A percentile compares a stretch with the other conserved stretches of the same genome.
Conservation (phyloP, 805 yeast genomes). For the Lachancea fermentati region DNA sequence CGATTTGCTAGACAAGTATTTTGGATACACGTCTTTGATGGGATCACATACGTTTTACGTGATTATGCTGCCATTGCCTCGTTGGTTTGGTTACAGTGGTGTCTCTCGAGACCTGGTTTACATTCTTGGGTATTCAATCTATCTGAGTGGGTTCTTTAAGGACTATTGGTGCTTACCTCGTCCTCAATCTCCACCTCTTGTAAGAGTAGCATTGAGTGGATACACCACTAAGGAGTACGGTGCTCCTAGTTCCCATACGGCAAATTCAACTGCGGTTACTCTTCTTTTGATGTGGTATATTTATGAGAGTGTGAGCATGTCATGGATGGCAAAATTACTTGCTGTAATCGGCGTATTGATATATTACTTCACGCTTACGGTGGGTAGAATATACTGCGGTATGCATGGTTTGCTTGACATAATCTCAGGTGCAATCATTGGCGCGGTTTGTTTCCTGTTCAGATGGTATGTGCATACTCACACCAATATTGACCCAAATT, state of each 20-base stretch:
- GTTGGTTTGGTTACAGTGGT: conserved; percentile 66
- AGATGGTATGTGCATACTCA: conserved; percentile 41
- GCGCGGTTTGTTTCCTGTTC: conserved; percentile 45
- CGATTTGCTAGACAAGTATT: conserved; percentile 59
- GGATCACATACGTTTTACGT: conserved; percentile 95
- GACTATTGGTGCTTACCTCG: conserved; percentile 88
- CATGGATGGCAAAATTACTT: conserved; percentile 6
- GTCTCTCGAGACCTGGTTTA: conserved; percentile 64
- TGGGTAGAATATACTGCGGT: conserved; percentile 90
- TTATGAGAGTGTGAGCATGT: neutral
- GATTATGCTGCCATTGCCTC: conserved; percentile 74
- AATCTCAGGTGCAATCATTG: conserved; percentile 57
- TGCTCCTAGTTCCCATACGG: conserved; percentile 90
- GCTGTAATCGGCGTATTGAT: conserved; percentile 11
- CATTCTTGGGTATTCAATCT: conserved; percentile 56
- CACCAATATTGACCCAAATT: conserved; percentile 40
- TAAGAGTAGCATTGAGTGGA: conserved; percentile 83
- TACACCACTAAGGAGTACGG: conserved; percentile 93
- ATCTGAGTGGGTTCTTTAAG: conserved; percentile 65
- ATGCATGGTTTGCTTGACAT: conserved; percentile 94
- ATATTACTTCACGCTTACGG: conserved; percentile 59
- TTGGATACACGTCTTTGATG: conserved; percentile 80
- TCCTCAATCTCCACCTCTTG: conserved; percentile 87
- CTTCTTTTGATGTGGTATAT: conserved; percentile 38
- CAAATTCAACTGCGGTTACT: conserved; percentile 84